Base-by-base conservation (phyloP, 306 rosid species). In the Hylodesmum podocarpum region DNA sequence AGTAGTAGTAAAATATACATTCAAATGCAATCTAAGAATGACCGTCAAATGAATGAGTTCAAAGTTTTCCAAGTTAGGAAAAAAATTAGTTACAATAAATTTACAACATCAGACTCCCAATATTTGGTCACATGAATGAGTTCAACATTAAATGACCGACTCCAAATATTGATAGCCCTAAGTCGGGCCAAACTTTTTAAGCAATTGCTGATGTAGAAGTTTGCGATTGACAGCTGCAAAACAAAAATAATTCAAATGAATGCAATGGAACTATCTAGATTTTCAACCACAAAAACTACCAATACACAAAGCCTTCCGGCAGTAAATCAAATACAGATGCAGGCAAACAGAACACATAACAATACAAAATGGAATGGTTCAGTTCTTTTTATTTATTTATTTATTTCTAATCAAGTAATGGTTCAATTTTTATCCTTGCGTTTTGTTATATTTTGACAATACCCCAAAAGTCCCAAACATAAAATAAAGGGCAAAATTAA, bases 201-300 rank as follows among this genome's bases (percentile, higher is more conserved):
- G 55, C 15, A 22, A 53, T 59, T 73, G 67, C 67, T 3, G 67
- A 72, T 4, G 70, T 6, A 36, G 27, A 66, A 54, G 37, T 54
- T 49, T 51, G 66, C 10, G 36, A 78, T 7, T 54, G 51, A 55
- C 49, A 70, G 58, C n/a, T 55, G 50, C 33, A 29, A 44, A 74
- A 57, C 28, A 40, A 67, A 55, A 58, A 65, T 14, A 62, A 37
- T 12, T 44, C 1, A 50, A 66, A 73, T 29, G 24, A 39, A 46
- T 44, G 22, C 57, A 29, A 24, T 67, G 62, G 47, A 83, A 50
- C 31, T 62, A 21, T 34, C 27, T 36, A 36, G 53, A 25, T 57
- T 66, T 57, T 66, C 8, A 61, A 12, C 61, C 16, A 22, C 54
- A 27, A 70, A 70, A 39, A 36, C 58, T 57, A 53, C 43, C 34